phyloP scores from a whole-genome alignment of 2,329 filamentous ascomycete genomes.

The Diplodia seriata region DNA sequence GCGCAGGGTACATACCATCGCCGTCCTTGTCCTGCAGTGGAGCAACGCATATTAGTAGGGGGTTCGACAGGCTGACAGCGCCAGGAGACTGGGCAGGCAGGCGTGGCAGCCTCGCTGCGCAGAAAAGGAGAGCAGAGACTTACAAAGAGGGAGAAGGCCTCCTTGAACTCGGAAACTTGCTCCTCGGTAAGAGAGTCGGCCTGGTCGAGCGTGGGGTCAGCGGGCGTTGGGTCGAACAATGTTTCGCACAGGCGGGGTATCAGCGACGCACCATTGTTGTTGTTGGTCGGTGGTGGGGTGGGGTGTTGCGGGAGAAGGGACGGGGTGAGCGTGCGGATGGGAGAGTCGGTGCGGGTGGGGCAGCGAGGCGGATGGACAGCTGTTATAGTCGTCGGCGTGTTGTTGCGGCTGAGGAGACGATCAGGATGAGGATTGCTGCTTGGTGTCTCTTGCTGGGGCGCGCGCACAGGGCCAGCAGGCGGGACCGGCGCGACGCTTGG shows the following conservation, averaged over 20 bases:
- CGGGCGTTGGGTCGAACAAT: conserved; percentile 35
- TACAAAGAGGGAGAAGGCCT: conserved; percentile 99
- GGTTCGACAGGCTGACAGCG: conserved; percentile 33
- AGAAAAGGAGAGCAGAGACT: conserved; percentile 56
- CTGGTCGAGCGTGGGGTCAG: conserved; percentile 56
- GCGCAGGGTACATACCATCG: conserved; percentile 55
- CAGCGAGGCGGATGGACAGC: conserved; percentile 2
- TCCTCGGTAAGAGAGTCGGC: conserved; percentile 99
- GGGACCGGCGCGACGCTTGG: conserved; percentile 28
- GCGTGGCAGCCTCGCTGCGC: conserved; percentile 19
- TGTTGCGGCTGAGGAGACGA: conserved; percentile 29
- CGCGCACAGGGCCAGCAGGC: conserved; percentile 28
- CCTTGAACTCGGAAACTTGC: conserved; percentile 99
- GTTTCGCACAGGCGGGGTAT: conserved; percentile 41
- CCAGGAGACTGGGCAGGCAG: conserved; percentile 28
- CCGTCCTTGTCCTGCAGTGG: conserved; percentile 62
- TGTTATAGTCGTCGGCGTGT: conserved; percentile 27
- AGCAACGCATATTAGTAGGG: conserved; percentile 38
- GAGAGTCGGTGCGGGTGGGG: conserved; percentile 6
- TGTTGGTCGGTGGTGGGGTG: conserved; percentile 1
- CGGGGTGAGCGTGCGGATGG: conserved; percentile 5
- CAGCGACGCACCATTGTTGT: conserved; percentile 47
- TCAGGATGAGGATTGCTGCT: conserved; percentile 30
- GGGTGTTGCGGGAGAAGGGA: conserved; percentile 3
- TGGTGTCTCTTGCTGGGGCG: conserved; percentile 28